A percentile compares a stretch with the other conserved stretches of the same genome.
Evolutionary conservation across 345 rosid species (phyloP).

Genomic region (Ceriops zippeliana): DNA sequence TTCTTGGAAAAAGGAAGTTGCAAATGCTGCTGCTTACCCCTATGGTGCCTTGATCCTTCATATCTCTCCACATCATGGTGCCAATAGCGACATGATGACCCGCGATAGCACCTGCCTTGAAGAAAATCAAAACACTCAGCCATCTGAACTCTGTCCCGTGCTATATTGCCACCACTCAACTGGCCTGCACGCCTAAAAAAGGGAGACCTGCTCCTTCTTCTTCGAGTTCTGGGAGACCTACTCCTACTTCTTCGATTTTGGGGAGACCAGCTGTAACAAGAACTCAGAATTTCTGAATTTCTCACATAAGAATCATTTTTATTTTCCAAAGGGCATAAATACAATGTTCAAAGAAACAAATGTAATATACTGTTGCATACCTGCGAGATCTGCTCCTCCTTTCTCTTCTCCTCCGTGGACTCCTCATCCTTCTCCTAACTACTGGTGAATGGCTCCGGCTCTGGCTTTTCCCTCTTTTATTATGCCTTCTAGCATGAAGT

Average conservation of each 20-base stretch:
- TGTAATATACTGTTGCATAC: conserved; percentile 20
- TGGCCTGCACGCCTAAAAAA: conserved; percentile 28
- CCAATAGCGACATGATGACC: conserved; percentile 50
- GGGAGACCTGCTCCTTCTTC: conserved; percentile 50
- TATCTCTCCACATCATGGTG: conserved; percentile 42
- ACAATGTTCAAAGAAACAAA: not conserved
- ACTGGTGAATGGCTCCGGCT: conserved; percentile 44
- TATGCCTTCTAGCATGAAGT: conserved; percentile 20
- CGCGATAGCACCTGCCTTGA: conserved; percentile 60
- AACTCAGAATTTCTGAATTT: conserved; percentile 11
- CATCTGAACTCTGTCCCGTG: conserved; percentile 32
- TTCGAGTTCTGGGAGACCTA: conserved; percentile 34
- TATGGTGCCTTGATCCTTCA: conserved; percentile 35
- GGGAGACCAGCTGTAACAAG: conserved; percentile 42
- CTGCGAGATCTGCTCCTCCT: conserved; percentile 53
- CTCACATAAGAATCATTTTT: not conserved
- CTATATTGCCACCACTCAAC: conserved; percentile 19
- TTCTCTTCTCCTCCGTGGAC: conserved; percentile 37
- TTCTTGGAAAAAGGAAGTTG: conserved; percentile 27
- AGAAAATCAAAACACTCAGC: conserved; percentile 52
- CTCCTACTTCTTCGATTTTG: conserved; percentile 37
- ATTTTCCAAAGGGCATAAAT: not conserved
- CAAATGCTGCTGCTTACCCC: conserved; percentile 28
- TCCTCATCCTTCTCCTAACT: conserved; percentile 37
- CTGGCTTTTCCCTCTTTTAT: conserved; percentile 36